phyloP scores from a whole-genome alignment of 805 yeast species.

The Pichia scutulata region DNA sequence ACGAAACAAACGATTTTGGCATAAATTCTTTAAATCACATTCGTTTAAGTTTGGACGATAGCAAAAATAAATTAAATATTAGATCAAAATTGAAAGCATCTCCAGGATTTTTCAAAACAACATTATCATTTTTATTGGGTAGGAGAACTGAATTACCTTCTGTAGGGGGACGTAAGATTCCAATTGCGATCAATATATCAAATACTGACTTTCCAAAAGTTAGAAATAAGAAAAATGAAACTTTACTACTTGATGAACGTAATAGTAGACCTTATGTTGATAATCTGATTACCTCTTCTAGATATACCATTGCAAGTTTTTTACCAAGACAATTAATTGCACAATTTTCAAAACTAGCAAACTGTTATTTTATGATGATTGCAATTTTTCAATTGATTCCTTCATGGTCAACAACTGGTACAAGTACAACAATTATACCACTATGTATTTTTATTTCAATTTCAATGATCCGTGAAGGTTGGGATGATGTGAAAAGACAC shows the following conservation, averaged over 20 bases:
- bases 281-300: slow-evolving; percentile 77
- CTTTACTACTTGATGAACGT: slow-evolving; percentile 61
- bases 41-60: not conserved
- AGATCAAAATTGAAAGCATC: not conserved
- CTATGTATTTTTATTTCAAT: slow-evolving; percentile 77
- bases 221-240: slow-evolving; percentile 22
- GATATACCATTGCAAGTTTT: slow-evolving; percentile 74
- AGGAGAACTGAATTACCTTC: slow-evolving; percentile 43
- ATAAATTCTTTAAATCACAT: not conserved
- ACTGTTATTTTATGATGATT: slow-evolving; percentile 80
- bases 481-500: slow-evolving; percentile 86
- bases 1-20: not conserved
- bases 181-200: slow-evolving; percentile 43
- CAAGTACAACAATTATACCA: slow-evolving; percentile 89
- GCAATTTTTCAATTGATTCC: slow-evolving; percentile 95
- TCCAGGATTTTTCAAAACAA: not conserved
- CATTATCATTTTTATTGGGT: slow-evolving; percentile 32
- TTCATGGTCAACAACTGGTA: slow-evolving; percentile 95
- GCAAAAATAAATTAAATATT: not conserved
- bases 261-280: slow-evolving; percentile 49
- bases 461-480: slow-evolving; percentile 88
- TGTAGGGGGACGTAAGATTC: slow-evolving; percentile 68
- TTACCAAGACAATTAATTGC: slow-evolving; percentile 83
- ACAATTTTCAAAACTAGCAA: slow-evolving; percentile 90
- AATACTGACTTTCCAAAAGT: slow-evolving; percentile 24